A percentile compares a stretch with the other conserved stretches of the same genome.
phyloP scores from a whole-genome alignment of 2,329 filamentous ascomycete species.

The Alternaria sp. region DNA sequence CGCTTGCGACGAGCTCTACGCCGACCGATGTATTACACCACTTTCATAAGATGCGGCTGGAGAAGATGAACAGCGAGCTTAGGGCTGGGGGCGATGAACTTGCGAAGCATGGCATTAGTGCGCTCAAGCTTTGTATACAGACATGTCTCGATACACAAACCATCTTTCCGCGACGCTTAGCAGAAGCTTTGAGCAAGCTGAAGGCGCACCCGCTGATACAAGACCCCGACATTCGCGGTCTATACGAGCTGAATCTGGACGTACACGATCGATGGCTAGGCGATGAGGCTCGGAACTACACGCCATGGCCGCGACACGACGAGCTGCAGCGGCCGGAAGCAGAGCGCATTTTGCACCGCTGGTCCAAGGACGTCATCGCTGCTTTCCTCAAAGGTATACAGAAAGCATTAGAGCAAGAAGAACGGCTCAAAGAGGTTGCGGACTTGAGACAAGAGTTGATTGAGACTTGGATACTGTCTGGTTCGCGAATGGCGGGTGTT shows the following conservation, averaged over 20 bases:
- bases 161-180: conserved; percentile 76
- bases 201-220: conserved; percentile 76
- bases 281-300: conserved; percentile 84
- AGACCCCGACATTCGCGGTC: conserved; percentile 70
- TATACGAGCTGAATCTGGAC: conserved; percentile 80
- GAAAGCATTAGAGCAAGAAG: conserved; percentile 66
- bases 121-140: conserved; percentile 76
- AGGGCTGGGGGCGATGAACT: conserved; percentile 58
- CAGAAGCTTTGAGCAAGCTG: conserved; percentile 72
- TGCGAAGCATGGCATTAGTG: conserved; percentile 66
- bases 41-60: conserved; percentile 77
- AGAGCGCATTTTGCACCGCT: conserved; percentile 51
- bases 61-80: conserved; percentile 72
- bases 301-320: conserved; percentile 85
- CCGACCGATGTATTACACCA: conserved; percentile 80
- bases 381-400: conserved; percentile 66
- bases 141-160: conserved; percentile 81
- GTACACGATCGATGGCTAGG: conserved; percentile 81
- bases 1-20: conserved; percentile 80
- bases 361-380: conserved; percentile 52
- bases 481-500: conserved; percentile 70
- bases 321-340: conserved; percentile 61
- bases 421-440: conserved; percentile 74
- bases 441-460: conserved; percentile 74
- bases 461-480: conserved; percentile 78